Base-by-base conservation (phyloP, 768 basidiomycete species). In the Boletus huronensis region DNA sequence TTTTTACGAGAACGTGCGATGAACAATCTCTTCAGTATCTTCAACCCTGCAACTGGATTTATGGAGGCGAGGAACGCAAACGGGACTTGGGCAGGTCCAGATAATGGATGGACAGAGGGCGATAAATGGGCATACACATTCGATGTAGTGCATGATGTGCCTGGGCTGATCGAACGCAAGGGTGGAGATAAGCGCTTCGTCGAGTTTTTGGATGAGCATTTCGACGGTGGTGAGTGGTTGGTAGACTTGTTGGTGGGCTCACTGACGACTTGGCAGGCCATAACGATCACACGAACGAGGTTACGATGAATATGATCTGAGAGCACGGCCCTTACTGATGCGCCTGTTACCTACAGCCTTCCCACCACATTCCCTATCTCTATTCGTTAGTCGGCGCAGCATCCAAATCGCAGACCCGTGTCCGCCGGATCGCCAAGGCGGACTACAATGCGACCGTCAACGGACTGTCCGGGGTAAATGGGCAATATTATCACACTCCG, bases 271-370 rank as follows among this genome's bases (percentile, higher is more conserved):
- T 39, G 35, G 70, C 75, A 67, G 89, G 86, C 0, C 87, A 90
- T 59, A 92, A 92, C 61, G 83, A 88, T 57, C 90, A 91, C 58
- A 85, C 83, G 1, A 93, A 92, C 59, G 90, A 92, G 78, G 87
- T 53, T 14, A 2, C 9, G 9, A 7, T 40, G 28, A 8, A 36
- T n/a, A 31, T 16, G 25, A 19, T n/a, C n/a, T 25, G 6, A 43
- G 5, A 17, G 1, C 46, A n/a, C 6, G 14, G 7, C 5, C 17
- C 16, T 29, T 48, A 29, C 53, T 68, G 36, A 68, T 13, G 6
- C n/a, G 25, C 16, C 28, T n/a, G n/a, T 23, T 38, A 41, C 26
- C 10, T n/a, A 23, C 53, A 89, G 86, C 90, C 91, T 0, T 90
- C 88, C 0, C 91, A 92, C 57, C 90, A 92, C 65, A 90, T 92